phyloP scores from a whole-genome alignment of 1,139 yeast species.

The Suhomyces coccinellae region DNA sequence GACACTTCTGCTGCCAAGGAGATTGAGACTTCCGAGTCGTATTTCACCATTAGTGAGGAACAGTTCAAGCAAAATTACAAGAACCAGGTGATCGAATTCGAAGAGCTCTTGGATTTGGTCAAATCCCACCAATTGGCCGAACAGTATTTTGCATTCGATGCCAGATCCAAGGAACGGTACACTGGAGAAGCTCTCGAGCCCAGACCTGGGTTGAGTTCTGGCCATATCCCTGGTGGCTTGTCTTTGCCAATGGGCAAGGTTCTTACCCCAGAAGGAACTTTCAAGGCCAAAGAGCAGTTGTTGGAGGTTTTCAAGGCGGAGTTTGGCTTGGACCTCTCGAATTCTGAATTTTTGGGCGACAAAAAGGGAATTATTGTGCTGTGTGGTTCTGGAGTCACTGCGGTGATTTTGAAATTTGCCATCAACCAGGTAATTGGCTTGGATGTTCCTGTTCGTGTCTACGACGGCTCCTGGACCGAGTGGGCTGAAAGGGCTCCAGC shows the following conservation, averaged over 20 bases:
- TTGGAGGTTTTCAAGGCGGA: slow-evolving; percentile 44
- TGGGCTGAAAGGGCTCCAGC: slow-evolving; percentile 50
- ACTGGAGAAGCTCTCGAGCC: slow-evolving; percentile 85
- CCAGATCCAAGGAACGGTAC: slow-evolving; percentile 76
- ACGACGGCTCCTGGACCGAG: slow-evolving; percentile 96
- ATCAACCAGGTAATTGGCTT: slow-evolving; percentile 54
- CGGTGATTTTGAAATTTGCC: slow-evolving; percentile 69
- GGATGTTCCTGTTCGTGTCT: slow-evolving; percentile 65
- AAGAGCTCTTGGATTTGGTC: slow-evolving; percentile 61
- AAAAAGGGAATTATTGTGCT: slow-evolving; percentile 69
- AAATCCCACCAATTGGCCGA: slow-evolving; percentile 45
- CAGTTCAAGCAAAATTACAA: slow-evolving; percentile 34
- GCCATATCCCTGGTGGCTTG: slow-evolving; percentile 81
- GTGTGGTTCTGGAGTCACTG: slow-evolving; percentile 97
- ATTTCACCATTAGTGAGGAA: slow-evolving; percentile 25
- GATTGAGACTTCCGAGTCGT: slow-evolving; percentile 13
- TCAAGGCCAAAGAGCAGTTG: slow-evolving; percentile 50
- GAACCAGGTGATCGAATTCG: slow-evolving; percentile 58
- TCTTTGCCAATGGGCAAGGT: slow-evolving; percentile 75
- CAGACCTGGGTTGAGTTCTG: slow-evolving; percentile 80
- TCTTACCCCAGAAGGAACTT: slow-evolving; percentile 48
- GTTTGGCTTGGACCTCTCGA: slow-evolving; percentile 35
- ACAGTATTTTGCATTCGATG: slow-evolving; percentile 68
- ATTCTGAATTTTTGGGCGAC: slow-evolving; percentile 23
- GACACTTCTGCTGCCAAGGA: slow-evolving; percentile 24